phyloP scores from a whole-genome alignment of 2,329 filamentous ascomycete species.

The Aspergillus novofumigatus region DNA sequence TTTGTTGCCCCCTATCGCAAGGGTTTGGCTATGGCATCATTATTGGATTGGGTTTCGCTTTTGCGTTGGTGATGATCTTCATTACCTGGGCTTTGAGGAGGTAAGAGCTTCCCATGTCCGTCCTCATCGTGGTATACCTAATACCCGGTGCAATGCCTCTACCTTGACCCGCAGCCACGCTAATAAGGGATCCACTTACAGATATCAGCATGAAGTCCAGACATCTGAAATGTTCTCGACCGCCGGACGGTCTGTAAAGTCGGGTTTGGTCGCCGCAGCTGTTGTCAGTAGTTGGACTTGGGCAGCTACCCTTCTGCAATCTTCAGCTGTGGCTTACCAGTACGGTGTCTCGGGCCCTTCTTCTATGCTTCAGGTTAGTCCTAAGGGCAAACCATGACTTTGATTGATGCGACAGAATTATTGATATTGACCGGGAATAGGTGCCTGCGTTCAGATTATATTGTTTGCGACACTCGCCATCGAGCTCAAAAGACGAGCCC shows the following conservation, averaged over 20 bases:
- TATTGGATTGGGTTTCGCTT: conserved; percentile 67
- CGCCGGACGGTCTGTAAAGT: conserved; percentile 82
- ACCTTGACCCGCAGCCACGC: not conserved
- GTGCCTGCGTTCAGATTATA: conserved; percentile 82
- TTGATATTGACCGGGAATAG: conserved; percentile 24
- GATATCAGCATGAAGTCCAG: conserved; percentile 69
- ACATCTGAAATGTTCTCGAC: conserved; percentile 93
- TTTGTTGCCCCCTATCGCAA: conserved; percentile 43
- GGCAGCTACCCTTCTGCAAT: conserved; percentile 79
- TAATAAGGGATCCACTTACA: conserved; percentile 16
- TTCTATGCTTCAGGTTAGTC: conserved; percentile 60
- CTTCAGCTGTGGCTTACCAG: conserved; percentile 74
- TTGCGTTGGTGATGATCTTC: conserved; percentile 70
- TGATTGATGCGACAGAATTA: conserved; percentile 52
- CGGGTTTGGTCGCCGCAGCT: conserved; percentile 78
- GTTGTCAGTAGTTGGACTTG: conserved; percentile 95
- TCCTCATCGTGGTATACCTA: not conserved
- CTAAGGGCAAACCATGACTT: not conserved
- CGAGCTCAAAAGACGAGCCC: conserved; percentile 78
- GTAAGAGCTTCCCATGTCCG: conserved; percentile 25
- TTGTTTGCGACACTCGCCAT: conserved; percentile 89
- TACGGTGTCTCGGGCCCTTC: conserved; percentile 66
- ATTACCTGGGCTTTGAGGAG: conserved; percentile 67
- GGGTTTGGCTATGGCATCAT: conserved; percentile 75
- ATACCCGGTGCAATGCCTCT: not conserved